phyloP scores from a whole-genome alignment of 352 stramenopile species.

The Globisporangium nodosum region DNA sequence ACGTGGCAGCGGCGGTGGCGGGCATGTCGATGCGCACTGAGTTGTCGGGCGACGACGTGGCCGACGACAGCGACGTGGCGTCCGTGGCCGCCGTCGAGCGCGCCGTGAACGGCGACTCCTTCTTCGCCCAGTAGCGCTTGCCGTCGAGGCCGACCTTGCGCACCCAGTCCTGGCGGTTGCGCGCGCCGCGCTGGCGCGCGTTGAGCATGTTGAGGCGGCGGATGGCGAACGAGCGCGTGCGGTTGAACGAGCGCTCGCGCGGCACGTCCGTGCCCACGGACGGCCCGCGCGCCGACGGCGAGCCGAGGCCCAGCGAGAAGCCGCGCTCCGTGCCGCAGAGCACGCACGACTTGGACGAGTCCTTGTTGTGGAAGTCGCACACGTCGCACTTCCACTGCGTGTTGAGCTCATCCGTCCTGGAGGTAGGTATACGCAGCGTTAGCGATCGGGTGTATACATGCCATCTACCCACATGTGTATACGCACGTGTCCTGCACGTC shows the following conservation, averaged over 20 bases:
- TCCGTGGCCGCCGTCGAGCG: conserved; percentile 6
- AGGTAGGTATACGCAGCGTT: not conserved
- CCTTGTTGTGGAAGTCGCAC: conserved; percentile 88
- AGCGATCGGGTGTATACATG: too few relatives aligned
- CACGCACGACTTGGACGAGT: conserved; percentile 64
- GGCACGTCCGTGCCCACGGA: conserved; percentile 37
- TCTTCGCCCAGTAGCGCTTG: conserved; percentile 81
- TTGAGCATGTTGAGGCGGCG: conserved; percentile 87
- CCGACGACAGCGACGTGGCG: conserved; percentile 13
- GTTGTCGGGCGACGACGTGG: conserved; percentile 7
- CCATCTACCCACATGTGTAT: not conserved
- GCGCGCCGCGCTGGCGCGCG: conserved; percentile 65
- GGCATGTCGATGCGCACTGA: conserved; percentile 38
- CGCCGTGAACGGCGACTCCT: conserved; percentile 44
- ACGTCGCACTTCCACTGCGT: conserved; percentile 86
- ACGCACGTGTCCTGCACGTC: conserved; percentile 72
- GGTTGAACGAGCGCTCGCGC: conserved; percentile 73
- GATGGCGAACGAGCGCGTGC: conserved; percentile 81
- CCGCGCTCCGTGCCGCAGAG: conserved; percentile 78
- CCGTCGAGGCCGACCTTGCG: conserved; percentile 76
- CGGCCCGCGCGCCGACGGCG: conserved; percentile 26
- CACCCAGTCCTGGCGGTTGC: conserved; percentile 81
- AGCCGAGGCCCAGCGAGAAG: conserved; percentile 65
- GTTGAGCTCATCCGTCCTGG: conserved; percentile 65
- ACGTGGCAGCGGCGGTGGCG: not conserved